These are phyloP conservation scores for Vanrija sp. DNA, from an alignment of 1,284 basidiomycete genomes.

Conservation along the genomic window DNA sequence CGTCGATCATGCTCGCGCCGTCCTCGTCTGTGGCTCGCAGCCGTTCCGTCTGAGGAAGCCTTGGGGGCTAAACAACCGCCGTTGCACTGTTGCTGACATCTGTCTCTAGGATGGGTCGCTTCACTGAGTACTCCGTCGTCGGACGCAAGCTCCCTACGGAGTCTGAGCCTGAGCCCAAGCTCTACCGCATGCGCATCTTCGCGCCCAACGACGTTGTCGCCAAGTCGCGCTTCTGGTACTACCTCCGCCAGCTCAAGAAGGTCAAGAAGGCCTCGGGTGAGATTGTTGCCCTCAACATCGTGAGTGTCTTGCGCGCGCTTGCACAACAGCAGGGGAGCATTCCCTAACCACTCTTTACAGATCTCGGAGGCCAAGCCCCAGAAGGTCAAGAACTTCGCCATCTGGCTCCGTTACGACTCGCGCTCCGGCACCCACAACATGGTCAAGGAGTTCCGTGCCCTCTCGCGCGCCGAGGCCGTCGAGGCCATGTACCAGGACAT, in stretches of 20 bases:
- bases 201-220: slow-evolving; percentile 97
- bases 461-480: slow-evolving; percentile 90
- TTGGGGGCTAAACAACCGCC: neutral
- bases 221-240: slow-evolving; percentile 99
- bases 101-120: slow-evolving; percentile 50
- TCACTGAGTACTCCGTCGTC: slow-evolving; percentile 90
- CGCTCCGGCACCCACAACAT: slow-evolving; percentile 95
- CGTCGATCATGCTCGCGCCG: neutral
- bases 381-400: slow-evolving; percentile 99
- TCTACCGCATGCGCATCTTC: slow-evolving; percentile 94
- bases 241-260: slow-evolving; percentile 96
- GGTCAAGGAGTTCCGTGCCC: slow-evolving; percentile 91
- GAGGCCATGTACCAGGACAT: slow-evolving; percentile 99
- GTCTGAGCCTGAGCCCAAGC: slow-evolving; percentile 83
- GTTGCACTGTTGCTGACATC: too few relatives aligned
- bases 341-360: slow-evolving; percentile 52
- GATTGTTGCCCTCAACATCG: slow-evolving; percentile 96
- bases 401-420: slow-evolving; percentile 99
- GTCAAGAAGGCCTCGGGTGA: slow-evolving; percentile 99
- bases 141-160: slow-evolving; percentile 96
- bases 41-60: neutral
- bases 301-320: slow-evolving; percentile 54
- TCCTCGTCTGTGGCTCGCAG: neutral
- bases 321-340: neutral
- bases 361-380: slow-evolving; percentile 95